These are phyloP conservation scores for Paramarasmius palmivorus DNA, from an alignment of 1,284 basidiomycete genomes.

Conservation along the genomic window DNA sequence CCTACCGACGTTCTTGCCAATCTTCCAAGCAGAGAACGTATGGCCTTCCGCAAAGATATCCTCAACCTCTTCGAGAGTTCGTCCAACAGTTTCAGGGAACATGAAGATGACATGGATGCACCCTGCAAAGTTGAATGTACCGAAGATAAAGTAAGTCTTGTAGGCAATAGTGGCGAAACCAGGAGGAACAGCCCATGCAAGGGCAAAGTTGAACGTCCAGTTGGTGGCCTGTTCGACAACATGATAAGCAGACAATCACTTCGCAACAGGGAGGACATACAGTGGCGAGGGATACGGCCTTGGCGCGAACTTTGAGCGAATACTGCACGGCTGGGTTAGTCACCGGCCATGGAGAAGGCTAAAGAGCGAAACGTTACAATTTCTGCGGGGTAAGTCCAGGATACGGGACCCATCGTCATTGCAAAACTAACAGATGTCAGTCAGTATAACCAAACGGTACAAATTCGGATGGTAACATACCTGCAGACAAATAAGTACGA, in stretches of 20 bases:
- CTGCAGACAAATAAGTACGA: slow-evolving; percentile 75
- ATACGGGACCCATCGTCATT: slow-evolving; percentile 75
- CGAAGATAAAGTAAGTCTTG: slow-evolving; percentile 77
- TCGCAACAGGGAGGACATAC: slow-evolving; percentile 12
- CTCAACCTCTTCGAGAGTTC: slow-evolving; percentile 76
- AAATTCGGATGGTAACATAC: too few relatives aligned
- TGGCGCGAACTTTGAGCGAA: slow-evolving; percentile 72
- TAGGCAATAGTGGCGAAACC: slow-evolving; percentile 53
- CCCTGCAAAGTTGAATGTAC: slow-evolving; percentile 72
- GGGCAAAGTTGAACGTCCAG: slow-evolving; percentile 75
- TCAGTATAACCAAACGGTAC: too few relatives aligned
- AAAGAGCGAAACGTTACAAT: slow-evolving; percentile 32
- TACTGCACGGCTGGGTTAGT: slow-evolving; percentile 29
- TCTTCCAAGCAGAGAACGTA: slow-evolving; percentile 67
- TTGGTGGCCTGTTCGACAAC: slow-evolving; percentile 43
- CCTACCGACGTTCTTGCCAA: slow-evolving; percentile 61
- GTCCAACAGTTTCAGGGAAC: slow-evolving; percentile 74
- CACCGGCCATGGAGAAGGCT: slow-evolving; percentile 20
- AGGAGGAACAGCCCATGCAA: slow-evolving; percentile 66
- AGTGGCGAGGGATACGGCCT: slow-evolving; percentile 65
- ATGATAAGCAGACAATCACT: slow-evolving; percentile 29
- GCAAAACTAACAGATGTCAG: slow-evolving; percentile 43
- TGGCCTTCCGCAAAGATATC: slow-evolving; percentile 72
- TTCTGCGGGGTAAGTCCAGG: slow-evolving; percentile 70
- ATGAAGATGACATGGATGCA: slow-evolving; percentile 72